These are phyloP conservation scores for Straminergon stramineum DNA, from an alignment of 225 moss, liverwort and hornwort species.

Conservation along the genomic window DNA sequence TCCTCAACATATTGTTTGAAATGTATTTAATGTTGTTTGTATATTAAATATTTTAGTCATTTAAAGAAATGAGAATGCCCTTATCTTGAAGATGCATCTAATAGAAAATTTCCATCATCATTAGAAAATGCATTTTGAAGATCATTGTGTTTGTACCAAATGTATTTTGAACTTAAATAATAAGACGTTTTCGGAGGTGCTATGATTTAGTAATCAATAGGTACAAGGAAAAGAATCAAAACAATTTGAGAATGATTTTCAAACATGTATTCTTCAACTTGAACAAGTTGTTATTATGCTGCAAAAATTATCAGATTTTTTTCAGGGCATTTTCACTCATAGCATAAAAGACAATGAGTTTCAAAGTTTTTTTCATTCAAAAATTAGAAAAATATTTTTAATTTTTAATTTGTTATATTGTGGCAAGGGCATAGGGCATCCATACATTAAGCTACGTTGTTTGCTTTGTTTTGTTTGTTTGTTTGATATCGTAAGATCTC, in stretches of 20 bases:
- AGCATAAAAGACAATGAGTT: too few relatives aligned
- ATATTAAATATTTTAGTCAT: neutral
- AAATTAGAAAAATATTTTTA: too few relatives aligned
- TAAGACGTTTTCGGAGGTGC: neutral
- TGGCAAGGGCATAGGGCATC: too few relatives aligned
- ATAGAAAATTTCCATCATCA: neutral
- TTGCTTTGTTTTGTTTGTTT: too few relatives aligned
- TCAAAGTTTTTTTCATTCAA: too few relatives aligned
- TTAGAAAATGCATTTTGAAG: neutral
- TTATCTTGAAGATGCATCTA: neutral
- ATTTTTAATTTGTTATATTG: too few relatives aligned
- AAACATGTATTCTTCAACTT: neutral
- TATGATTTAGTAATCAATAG: neutral
- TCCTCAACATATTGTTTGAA: neutral
- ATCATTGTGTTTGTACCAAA: neutral
- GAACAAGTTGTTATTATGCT: neutral
- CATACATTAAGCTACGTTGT: too few relatives aligned
- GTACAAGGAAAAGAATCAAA: neutral
- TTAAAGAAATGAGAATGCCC: neutral
- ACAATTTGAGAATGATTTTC: neutral
- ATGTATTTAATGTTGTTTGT: neutral
- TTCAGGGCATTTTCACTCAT: too few relatives aligned
- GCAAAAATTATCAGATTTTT: neutral
- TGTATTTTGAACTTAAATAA: neutral
- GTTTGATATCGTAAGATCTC: too few relatives aligned